A percentile compares a stretch with the other conserved stretches of the same genome.
Conservation (phyloP, 2,329 filamentous ascomycete species). For the Beauveria varroae region DNA sequence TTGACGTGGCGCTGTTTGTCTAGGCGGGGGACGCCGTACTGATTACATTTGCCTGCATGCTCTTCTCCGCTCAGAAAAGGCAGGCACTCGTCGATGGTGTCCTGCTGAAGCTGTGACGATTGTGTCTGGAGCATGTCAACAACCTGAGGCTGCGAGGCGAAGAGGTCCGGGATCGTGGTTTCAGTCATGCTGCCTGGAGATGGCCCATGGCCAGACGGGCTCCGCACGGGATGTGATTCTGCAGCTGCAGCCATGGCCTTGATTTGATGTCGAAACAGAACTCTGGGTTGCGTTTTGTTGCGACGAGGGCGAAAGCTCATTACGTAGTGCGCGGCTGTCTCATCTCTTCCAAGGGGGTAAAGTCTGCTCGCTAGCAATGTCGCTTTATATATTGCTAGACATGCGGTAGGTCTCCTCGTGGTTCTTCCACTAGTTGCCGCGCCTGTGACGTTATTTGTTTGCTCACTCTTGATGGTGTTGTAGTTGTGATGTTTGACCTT, state of each 20-base stretch:
- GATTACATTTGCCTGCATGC: conserved; percentile 45
- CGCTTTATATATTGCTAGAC: neutral
- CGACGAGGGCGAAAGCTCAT: conserved; percentile 10
- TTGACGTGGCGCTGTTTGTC: conserved; percentile 52
- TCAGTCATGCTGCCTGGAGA: neutral
- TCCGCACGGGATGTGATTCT: neutral
- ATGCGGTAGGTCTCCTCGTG: neutral
- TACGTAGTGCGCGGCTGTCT: conserved; percentile 2
- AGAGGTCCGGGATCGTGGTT: conserved; percentile 43
- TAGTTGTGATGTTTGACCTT: neutral
- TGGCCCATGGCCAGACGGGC: neutral
- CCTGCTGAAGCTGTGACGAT: conserved; percentile 60
- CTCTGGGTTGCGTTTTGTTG: conserved; percentile 6
- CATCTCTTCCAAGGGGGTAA: neutral
- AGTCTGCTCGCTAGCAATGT: neutral
- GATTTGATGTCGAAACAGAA: conserved; percentile 7
- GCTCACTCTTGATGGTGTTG: neutral
- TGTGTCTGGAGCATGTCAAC: conserved; percentile 58
- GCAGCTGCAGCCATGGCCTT: conserved; percentile 9
- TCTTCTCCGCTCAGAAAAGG: conserved; percentile 55
- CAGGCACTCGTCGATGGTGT: conserved; percentile 61
- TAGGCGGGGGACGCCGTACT: conserved; percentile 67
- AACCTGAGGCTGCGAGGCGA: conserved; percentile 52
- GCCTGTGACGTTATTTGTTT: neutral
- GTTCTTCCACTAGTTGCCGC: neutral